Conservation (phyloP, 768 basidiomycete genomes). For the Tulasnella sp. region DNA sequence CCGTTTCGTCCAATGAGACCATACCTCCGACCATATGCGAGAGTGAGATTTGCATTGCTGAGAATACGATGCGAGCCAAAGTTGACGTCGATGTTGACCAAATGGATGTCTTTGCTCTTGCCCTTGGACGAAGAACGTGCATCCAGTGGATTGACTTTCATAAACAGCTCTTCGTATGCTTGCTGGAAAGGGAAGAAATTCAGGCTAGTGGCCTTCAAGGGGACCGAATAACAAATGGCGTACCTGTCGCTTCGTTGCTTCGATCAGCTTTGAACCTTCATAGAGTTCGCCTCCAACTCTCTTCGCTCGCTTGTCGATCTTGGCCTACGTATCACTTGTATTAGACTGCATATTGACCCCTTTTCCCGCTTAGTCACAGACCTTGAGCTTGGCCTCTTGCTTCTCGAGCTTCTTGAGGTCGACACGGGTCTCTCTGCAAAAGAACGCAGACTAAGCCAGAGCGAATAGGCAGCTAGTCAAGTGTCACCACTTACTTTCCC, state of each 20-base stretch:
- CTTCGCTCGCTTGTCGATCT: constrained; percentile 94
- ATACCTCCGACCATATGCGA: constrained; percentile 87
- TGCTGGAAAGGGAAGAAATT: constrained; percentile 55
- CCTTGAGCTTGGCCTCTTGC: constrained; percentile 94
- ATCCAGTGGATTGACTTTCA: constrained; percentile 98
- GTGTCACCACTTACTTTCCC: constrained; percentile 66
- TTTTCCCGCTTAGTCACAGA: constrained; percentile 40
- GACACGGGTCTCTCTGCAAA: constrained; percentile 72
- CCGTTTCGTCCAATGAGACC: constrained; percentile 91
- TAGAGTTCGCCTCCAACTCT: constrained; percentile 68
- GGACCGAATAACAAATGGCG: not conserved
- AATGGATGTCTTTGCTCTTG: constrained; percentile 96
- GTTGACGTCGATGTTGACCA: constrained; percentile 93
- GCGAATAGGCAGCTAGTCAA: not conserved
- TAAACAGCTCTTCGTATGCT: constrained; percentile 98
- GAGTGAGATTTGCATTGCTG: constrained; percentile 81
- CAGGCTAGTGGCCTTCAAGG: constrained; percentile 1
- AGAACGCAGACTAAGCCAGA: constrained; percentile 33
- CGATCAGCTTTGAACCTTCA: constrained; percentile 93
- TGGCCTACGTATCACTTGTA: constrained; percentile 59
- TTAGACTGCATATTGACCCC: not conserved
- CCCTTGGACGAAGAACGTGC: constrained; percentile 76
- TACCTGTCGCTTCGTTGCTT: constrained; percentile 89
- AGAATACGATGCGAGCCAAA: constrained; percentile 95
- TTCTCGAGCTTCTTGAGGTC: constrained; percentile 96